Conservation (phyloP, 2,329 filamentous ascomycete genomes). For the Pseudopyricularia javanii region DNA sequence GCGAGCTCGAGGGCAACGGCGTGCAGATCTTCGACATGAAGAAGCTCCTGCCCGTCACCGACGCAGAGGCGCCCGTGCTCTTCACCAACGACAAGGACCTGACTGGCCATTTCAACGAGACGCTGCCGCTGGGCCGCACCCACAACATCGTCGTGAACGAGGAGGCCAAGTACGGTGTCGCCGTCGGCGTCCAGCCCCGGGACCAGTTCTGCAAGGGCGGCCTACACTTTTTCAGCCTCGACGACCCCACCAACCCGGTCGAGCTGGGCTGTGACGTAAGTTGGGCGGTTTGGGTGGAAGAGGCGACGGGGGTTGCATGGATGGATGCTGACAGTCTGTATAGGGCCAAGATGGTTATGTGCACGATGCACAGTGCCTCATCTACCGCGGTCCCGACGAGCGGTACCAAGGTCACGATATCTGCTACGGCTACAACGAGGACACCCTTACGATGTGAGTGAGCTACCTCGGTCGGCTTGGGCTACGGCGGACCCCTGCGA, state of each 20-base stretch:
- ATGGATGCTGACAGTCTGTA: constrained; percentile 17
- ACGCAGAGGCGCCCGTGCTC: constrained; percentile 21
- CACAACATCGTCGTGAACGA: constrained; percentile 6
- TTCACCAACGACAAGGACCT: constrained; percentile 19
- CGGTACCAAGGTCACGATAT: constrained; percentile 35
- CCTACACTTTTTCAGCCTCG: constrained; percentile 46
- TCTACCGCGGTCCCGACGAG: constrained; percentile 36
- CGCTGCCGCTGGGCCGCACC: constrained; percentile 1
- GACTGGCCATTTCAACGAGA: background rate
- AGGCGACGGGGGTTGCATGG: constrained; percentile 45
- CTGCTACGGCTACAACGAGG: constrained; percentile 45
- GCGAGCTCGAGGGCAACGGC: constrained; percentile 34
- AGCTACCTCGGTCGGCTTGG: too few relatives aligned
- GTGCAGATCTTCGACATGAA: constrained; percentile 53
- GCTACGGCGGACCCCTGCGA: too few relatives aligned
- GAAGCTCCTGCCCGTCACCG: constrained; percentile 32
- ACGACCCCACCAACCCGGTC: constrained; percentile 36
- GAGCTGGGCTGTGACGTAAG: constrained; percentile 40
- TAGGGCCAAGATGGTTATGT: constrained; percentile 17
- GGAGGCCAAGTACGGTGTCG: constrained; percentile 29
- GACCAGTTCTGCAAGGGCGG: constrained; percentile 34
- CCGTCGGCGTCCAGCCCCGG: constrained; percentile 24
- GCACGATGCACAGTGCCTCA: constrained; percentile 47
- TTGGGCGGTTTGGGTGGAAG: too few relatives aligned
- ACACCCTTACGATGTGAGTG: constrained; percentile 19